Base-by-base conservation (phyloP, 2,329 filamentous ascomycete species). In the Trichothecium sympodiale region DNA sequence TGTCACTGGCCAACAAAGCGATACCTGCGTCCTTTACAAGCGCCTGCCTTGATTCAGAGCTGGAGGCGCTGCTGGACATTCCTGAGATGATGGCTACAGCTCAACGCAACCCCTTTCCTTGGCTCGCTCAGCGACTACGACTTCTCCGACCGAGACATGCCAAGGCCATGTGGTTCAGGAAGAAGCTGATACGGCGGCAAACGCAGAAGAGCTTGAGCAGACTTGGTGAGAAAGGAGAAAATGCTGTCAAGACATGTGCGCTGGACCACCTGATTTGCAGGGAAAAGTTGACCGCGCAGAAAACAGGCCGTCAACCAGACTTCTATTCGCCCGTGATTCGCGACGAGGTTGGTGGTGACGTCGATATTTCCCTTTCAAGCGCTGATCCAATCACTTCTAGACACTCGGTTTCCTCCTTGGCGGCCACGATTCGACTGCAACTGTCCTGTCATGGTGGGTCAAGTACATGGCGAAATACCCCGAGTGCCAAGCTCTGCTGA, bases 181-280 rank as follows among this genome's bases (percentile, higher is more conserved):
- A 43, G 10, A 25, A 36, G 2, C 20, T 52, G 17, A 41, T 52
- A 15, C 37, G 40, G 31, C 39, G 43, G 4, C 46, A 52, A 36
- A 48, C 42, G 16, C 38, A 34, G 1, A 43, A 36, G 28, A 44
- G 44, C 34, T 29, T 52, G n/a, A 29, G 40, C 7, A 46, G 36
- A 31, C 40, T 51, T 7, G 20, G 29, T 6, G 29, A 29, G 1
- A 29, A 30, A 10, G 45, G 43, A 1, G 31, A 40, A 13, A n/a
- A n/a, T n/a, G 29, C 17, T 10, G 39, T 35, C 10, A 40, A 37
- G 10, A 39, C 46, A 31, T 50, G 45, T 30, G 52, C 52, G 1
- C 41, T 54, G 16, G 57, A 61, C 39, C 48, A 59, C 28, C 46
- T 61, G 4, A 37, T 61, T 2, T 45, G 48, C 38, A 43, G 57